These are phyloP conservation scores for Nicotiana otophora DNA, from an alignment of 257 asterid genomes.

Conservation along the genomic window DNA sequence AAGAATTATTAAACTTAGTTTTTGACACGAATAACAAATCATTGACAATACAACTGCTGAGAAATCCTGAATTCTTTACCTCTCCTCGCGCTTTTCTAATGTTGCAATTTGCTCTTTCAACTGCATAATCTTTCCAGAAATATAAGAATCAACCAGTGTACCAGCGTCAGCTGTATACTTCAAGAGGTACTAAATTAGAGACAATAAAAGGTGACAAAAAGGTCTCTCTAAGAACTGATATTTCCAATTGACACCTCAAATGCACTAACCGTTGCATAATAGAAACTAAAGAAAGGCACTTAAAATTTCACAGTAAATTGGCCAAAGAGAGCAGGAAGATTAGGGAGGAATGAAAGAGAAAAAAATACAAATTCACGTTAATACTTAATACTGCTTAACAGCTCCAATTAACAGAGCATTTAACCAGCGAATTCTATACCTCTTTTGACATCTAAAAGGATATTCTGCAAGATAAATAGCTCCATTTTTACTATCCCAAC, in stretches of 20 bases:
- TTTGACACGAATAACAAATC: slow-evolving; percentile 29
- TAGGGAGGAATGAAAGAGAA: background rate
- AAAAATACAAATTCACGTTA: background rate
- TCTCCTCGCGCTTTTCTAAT: slow-evolving; percentile 95
- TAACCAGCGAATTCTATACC: background rate
- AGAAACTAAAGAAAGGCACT: background rate
- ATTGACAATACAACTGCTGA: slow-evolving; percentile 10
- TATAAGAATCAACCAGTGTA: slow-evolving; percentile 69
- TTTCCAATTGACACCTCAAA: background rate
- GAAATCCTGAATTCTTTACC: slow-evolving; percentile 41
- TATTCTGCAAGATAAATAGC: background rate
- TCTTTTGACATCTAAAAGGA: background rate
- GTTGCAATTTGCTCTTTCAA: slow-evolving; percentile 95
- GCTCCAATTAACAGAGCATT: background rate
- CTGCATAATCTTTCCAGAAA: slow-evolving; percentile 84
- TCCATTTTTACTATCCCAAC: background rate
- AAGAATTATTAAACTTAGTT: slow-evolving; percentile 13
- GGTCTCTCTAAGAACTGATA: background rate
- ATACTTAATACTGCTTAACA: background rate
- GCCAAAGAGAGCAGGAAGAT: background rate
- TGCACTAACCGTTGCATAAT: background rate
- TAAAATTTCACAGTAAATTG: background rate
- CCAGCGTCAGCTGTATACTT: slow-evolving; percentile 73
- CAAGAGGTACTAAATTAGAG: slow-evolving; percentile 15
- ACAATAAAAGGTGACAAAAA: background rate